Conservation (phyloP, 495 filamentous ascomycete species). For the Bacidia rubella region DNA sequence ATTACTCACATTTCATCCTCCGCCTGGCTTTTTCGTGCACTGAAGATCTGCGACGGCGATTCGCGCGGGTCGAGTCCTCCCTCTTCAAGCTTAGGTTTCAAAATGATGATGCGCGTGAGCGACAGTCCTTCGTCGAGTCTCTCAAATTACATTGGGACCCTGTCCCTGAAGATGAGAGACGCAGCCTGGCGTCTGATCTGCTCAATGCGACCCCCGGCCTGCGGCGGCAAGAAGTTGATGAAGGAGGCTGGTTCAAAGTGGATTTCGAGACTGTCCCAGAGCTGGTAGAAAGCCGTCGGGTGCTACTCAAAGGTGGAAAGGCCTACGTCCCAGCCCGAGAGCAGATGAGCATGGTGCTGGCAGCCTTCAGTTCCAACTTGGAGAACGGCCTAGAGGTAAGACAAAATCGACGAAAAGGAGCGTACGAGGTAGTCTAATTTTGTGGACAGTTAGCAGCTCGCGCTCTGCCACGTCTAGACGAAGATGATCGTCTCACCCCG, state of each 20-base stretch:
- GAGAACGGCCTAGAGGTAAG: constrained; percentile 70
- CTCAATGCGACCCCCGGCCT: constrained; percentile 36
- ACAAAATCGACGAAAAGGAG: neutral
- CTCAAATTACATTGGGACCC: constrained; percentile 71
- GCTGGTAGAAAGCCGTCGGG: constrained; percentile 63
- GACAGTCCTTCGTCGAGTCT: constrained; percentile 59
- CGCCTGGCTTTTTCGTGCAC: constrained; percentile 84
- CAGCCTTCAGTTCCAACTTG: constrained; percentile 65
- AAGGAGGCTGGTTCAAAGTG: constrained; percentile 80
- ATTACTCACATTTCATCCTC: constrained; percentile 96
- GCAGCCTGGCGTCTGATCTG: constrained; percentile 38
- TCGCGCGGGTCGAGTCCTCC: constrained; percentile 72
- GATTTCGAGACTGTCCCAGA: constrained; percentile 91
- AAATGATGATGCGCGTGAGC: constrained; percentile 54
- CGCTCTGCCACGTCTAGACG: constrained; percentile 81
- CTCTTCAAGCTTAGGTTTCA: constrained; percentile 73
- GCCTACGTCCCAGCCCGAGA: constrained; percentile 85
- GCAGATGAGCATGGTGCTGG: constrained; percentile 75
- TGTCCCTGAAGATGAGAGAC: constrained; percentile 63
- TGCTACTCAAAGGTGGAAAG: constrained; percentile 66
- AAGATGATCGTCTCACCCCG: constrained; percentile 88
- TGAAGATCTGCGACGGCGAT: constrained; percentile 82
- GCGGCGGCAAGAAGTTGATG: constrained; percentile 52
- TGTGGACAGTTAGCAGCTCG: constrained; percentile 59
- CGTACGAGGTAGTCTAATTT: constrained; percentile 15